phyloP scores from a whole-genome alignment of 306 rosid genomes.

The Castanopsis chinensis region DNA sequence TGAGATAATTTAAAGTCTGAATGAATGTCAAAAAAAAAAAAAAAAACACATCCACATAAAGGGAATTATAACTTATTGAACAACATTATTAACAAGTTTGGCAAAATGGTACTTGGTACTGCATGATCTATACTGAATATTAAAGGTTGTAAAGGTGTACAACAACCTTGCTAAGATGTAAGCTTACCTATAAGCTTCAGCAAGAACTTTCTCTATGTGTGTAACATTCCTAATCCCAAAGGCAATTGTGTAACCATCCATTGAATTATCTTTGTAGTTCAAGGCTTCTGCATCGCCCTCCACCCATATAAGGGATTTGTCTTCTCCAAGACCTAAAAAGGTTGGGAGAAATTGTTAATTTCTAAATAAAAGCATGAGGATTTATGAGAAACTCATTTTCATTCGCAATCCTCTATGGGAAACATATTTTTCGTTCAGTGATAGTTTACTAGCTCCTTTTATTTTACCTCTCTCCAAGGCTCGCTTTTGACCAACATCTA shows the following conservation, averaged over 20 bases:
- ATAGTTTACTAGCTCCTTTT: slow-evolving; percentile 6
- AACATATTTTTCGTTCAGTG: neutral
- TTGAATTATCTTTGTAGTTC: slow-evolving; percentile 60
- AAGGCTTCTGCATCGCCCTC: slow-evolving; percentile 92
- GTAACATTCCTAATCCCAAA: slow-evolving; percentile 97
- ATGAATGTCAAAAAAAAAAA: neutral
- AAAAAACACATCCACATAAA: neutral
- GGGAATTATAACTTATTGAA: neutral
- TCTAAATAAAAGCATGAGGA: slow-evolving; percentile 14
- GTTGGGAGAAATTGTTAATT: slow-evolving; percentile 29
- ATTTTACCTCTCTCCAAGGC: slow-evolving; percentile 69
- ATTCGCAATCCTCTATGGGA: slow-evolving; percentile 4
- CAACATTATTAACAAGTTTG: neutral
- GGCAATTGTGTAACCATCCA: slow-evolving; percentile 99
- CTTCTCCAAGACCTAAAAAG: slow-evolving; percentile 63
- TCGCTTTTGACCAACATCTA: slow-evolving; percentile 76
- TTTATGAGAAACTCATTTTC: slow-evolving; percentile 3
- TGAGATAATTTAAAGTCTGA: neutral
- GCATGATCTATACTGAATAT: slow-evolving; percentile 6
- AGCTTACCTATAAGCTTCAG: slow-evolving; percentile 77
- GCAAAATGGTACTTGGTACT: neutral
- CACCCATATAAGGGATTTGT: slow-evolving; percentile 74
- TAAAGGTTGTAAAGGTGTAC: neutral
- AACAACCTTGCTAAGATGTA: slow-evolving; percentile 18
- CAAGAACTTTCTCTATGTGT: slow-evolving; percentile 83